Percentiles rank a stretch among this genome's conserved stretches.
These are phyloP conservation scores for Diaporthe batatas DNA, from an alignment of 2,329 filamentous ascomycete genomes.

Conservation along the genomic window DNA sequence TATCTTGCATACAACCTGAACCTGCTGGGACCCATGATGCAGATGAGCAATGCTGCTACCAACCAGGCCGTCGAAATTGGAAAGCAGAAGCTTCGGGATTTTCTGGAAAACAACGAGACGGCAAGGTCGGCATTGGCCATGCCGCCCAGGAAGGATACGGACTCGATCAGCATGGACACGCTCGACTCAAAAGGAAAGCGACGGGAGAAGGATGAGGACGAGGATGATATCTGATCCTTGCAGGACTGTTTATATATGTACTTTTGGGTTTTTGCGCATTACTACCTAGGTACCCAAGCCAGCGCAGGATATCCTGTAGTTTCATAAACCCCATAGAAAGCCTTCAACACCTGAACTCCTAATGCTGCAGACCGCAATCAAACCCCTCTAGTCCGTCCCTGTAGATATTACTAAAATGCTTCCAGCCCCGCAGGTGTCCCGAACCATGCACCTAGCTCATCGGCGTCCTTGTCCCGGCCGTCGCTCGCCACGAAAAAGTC, in stretches of 20 bases:
- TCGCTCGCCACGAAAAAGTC: slow-evolving; percentile 75
- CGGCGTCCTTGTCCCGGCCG: slow-evolving; percentile 60
- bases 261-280: slow-evolving; percentile 21
- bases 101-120: slow-evolving; percentile 88
- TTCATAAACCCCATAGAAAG: slow-evolving; percentile 33
- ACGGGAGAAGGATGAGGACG: slow-evolving; percentile 66
- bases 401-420: slow-evolving; percentile 69
- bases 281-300: slow-evolving; percentile 24
- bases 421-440: slow-evolving; percentile 78
- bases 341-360: slow-evolving; percentile 38
- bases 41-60: slow-evolving; percentile 92
- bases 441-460: slow-evolving; percentile 86
- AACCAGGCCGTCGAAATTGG: slow-evolving; percentile 90
- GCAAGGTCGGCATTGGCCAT: slow-evolving; percentile 87
- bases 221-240: slow-evolving; percentile 64
- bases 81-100: slow-evolving; percentile 91
- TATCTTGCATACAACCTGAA: slow-evolving; percentile 96
- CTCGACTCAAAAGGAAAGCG: slow-evolving; percentile 72
- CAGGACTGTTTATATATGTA: slow-evolving; percentile 36
- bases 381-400: not conserved
- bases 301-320: slow-evolving; percentile 39
- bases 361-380: slow-evolving; percentile 12
- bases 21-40: slow-evolving; percentile 93
- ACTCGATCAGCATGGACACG: slow-evolving; percentile 69
- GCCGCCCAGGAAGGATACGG: slow-evolving; percentile 64